Percentiles rank a stretch among this genome's conserved stretches.
phyloP scores from a whole-genome alignment of 1,284 basidiomycete species.

The Ustilago nuda region DNA sequence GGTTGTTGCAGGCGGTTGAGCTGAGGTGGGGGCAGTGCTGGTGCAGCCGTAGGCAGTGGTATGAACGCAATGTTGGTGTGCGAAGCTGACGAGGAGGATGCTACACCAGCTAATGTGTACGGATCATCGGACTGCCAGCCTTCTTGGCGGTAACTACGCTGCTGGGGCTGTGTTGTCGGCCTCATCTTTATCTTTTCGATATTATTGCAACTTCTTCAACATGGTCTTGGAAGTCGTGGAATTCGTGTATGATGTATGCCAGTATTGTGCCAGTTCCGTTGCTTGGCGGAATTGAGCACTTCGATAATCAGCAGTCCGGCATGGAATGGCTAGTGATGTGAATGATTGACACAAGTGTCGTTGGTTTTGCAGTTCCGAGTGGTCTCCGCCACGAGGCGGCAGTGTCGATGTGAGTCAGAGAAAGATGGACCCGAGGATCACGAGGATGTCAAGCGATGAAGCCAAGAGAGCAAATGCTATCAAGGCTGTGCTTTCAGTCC shows the following conservation, averaged over 20 bases:
- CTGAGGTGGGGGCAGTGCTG: constrained; percentile 22
- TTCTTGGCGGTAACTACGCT: constrained; percentile 16
- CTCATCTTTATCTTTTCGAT: constrained; percentile 5
- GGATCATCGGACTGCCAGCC: constrained; percentile 10
- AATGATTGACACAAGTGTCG: background rate
- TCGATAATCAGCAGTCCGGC: background rate
- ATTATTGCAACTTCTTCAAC: background rate
- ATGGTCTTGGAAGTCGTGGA: background rate
- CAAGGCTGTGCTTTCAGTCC: constrained; percentile 2
- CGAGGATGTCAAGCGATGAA: background rate
- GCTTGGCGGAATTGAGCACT: background rate
- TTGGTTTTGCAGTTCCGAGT: background rate
- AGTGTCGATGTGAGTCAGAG: background rate
- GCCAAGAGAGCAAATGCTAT: constrained; percentile 1
- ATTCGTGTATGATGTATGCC: background rate
- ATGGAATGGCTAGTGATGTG: background rate
- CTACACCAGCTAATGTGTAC: constrained; percentile 1
- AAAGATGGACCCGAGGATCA: background rate
- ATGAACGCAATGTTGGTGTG: constrained; percentile 6
- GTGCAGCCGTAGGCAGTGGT: constrained; percentile 20
- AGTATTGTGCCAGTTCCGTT: background rate
- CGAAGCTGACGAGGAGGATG: constrained; percentile 5
- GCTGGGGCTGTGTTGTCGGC: constrained; percentile 16
- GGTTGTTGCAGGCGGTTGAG: background rate
- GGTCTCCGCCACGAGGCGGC: background rate